Evolutionary conservation across 2,329 filamentous ascomycete species (phyloP), one percentile per base, ranked within the genome.

Genomic region (Fusarium sororula): DNA sequence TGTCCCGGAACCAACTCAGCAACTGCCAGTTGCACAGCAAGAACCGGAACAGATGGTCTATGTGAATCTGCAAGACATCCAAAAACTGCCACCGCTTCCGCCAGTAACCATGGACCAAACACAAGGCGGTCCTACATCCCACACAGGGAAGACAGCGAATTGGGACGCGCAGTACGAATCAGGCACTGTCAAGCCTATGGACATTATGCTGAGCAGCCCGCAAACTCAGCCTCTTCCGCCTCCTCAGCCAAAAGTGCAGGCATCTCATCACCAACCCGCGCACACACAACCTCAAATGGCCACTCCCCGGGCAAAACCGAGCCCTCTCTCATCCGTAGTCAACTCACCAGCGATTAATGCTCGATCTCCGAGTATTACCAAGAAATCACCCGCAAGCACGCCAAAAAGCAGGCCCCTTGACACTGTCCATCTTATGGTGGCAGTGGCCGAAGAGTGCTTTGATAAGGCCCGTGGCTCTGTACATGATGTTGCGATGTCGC

Each of bases 371-470:
- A 82, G 81, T 67, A 82, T 85, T 35, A 80, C 82, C 4, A 85
- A 83, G 66, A 82, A 80, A 57, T 86, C 84, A 4, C 84, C 86
- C 5, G 83, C 84, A 12, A 78, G 83, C 7, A 81, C 83, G 1
- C 79, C 82, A 10, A 84, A 84, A 70, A 79, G 82, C 13, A 80
- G 83, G 8, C 84, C 85, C 14, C 80, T 85, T 14, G 88, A 90
- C 63, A 87, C 86, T 2, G 84, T 89, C 6, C 84, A 90, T 5
- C 83, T 95, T 14, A 85, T 95, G 65, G 85, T 94, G 13, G 89
- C 88, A n/a, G 86, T 94, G 20, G 92, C 93, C 6, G 93, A 96
- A 76, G 93, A 96, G 74, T 94, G 93, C 76, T 90, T 95, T 59
- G 84, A 84, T 32, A 91, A 90, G 60, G 93, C 93, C 22, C 89